Conservation (phyloP, 2,329 filamentous ascomycete genomes). For the Dactylellina drechsleri region DNA sequence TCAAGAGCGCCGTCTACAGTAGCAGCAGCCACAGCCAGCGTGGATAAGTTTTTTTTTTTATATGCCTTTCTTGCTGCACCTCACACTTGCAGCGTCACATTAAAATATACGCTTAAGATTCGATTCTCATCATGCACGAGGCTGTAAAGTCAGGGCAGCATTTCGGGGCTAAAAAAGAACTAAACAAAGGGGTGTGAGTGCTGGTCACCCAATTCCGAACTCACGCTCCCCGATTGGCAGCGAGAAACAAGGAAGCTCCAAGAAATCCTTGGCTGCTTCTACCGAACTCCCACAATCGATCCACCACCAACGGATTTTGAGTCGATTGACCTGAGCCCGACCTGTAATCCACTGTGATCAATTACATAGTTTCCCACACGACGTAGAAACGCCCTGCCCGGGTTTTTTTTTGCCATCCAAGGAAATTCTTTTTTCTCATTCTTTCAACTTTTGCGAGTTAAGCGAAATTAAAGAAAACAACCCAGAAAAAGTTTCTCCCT, state of each 20-base stretch:
- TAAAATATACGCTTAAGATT: not conserved
- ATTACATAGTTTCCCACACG: no score
- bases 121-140: slow-evolving; percentile 30
- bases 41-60: not conserved
- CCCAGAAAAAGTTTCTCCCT: not conserved
- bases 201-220: slow-evolving; percentile 2
- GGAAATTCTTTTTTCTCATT: not conserved
- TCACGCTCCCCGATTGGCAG: slow-evolving; percentile 15
- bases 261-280: not conserved
- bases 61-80: not conserved
- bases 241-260: not conserved
- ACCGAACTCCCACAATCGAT: not conserved
- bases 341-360: no score
- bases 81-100: slow-evolving; percentile 14
- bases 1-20: not conserved
- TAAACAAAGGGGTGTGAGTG: slow-evolving; percentile 3
- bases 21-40: no score
- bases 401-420: no score
- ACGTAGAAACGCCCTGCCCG: no score
- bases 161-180: slow-evolving; percentile 12
- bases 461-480: slow-evolving; percentile 20
- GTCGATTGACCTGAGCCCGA: not conserved
- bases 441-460: slow-evolving; percentile 10
- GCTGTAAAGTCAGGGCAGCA: not conserved
- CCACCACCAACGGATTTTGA: not conserved